Percentiles rank a stretch among this genome's conserved stretches.
These are phyloP conservation scores for Lachnum nothofagi DNA, from an alignment of 2,329 filamentous ascomycete species.

Conservation along the genomic window DNA sequence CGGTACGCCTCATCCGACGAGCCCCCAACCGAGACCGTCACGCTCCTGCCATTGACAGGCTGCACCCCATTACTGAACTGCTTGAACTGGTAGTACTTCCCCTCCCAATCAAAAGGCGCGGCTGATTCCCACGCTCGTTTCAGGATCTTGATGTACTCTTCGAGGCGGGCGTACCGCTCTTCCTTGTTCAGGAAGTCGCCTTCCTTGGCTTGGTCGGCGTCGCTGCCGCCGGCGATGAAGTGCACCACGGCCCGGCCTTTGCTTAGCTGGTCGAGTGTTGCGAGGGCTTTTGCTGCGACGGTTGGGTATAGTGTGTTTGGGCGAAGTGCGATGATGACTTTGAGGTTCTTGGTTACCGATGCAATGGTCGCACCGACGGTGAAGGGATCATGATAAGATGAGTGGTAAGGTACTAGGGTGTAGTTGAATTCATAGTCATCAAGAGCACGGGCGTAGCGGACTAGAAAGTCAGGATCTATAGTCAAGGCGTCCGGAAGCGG, in stretches of 20 bases:
- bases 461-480: slow-evolving; percentile 50
- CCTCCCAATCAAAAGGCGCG: slow-evolving; percentile 57
- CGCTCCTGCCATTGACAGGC: slow-evolving; percentile 45
- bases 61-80: slow-evolving; percentile 50
- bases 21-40: slow-evolving; percentile 55
- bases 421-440: slow-evolving; percentile 60
- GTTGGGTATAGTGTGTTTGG: slow-evolving; percentile 60
- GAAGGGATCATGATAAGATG: slow-evolving; percentile 51
- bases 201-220: slow-evolving; percentile 54
- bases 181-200: slow-evolving; percentile 56
- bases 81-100: slow-evolving; percentile 56
- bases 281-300: slow-evolving; percentile 56
- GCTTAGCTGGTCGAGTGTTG: slow-evolving; percentile 56
- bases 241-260: slow-evolving; percentile 55
- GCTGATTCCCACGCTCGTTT: slow-evolving; percentile 52
- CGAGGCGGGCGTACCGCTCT: slow-evolving; percentile 52
- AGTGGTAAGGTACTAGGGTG: slow-evolving; percentile 56
- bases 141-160: slow-evolving; percentile 59
- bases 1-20: slow-evolving; percentile 56
- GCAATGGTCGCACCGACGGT: slow-evolving; percentile 55
- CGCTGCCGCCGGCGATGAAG: slow-evolving; percentile 58
- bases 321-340: slow-evolving; percentile 56
- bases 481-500: slow-evolving; percentile 45
- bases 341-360: slow-evolving; percentile 52
- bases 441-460: slow-evolving; percentile 51